Evolutionary conservation across 2,329 filamentous ascomycete species (phyloP), one percentile per base, ranked within the genome.

Genomic region (Ophiostoma angusticollis): DNA sequence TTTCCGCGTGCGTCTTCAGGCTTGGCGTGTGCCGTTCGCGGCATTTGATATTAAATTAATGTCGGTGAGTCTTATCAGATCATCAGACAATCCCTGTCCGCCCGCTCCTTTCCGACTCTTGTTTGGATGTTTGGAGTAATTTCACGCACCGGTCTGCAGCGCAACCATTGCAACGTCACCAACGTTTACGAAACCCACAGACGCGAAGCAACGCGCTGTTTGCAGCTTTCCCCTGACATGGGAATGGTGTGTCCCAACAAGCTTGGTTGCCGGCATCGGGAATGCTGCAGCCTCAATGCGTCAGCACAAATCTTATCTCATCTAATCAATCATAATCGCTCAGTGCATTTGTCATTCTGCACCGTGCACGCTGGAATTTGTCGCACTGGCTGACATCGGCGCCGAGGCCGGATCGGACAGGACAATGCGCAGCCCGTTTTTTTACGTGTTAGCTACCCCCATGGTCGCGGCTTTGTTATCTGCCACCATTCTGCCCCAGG

Each of bases 401-500:
- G n/a, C n/a, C n/a, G n/a, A n/a, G n/a, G n/a, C n/a, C n/a, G n/a
- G n/a, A n/a, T n/a, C n/a, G n/a, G n/a, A n/a, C n/a, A n/a, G n/a
- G n/a, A n/a, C n/a, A n/a, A n/a, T n/a, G n/a, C 25, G 6, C 25
- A 13, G 25, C 25, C 12, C 5, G 11, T 5, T 13, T 13, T 13
- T 13, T 6, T 6, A 13, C 6, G 11, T 7, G 25, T 13, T 17
- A 9, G 28, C 14, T 6, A 14, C 12, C 28, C 14, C 13, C 21
- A 24, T 14, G 22, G n/a, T n/a, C n/a, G n/a, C n/a, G n/a, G n/a
- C n/a, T n/a, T n/a, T n/a, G n/a, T n/a, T n/a, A n/a, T 27, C 31
- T 35, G 38, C 38, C 39, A 30, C 34, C 39, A 41, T 41, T 41
- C 37, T n/a, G 31, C 23, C 19, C 37, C 34, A 33, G 34, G 34